Base-by-base conservation (phyloP, 2,329 filamentous ascomycete genomes). In the Sporothrix sp. region DNA sequence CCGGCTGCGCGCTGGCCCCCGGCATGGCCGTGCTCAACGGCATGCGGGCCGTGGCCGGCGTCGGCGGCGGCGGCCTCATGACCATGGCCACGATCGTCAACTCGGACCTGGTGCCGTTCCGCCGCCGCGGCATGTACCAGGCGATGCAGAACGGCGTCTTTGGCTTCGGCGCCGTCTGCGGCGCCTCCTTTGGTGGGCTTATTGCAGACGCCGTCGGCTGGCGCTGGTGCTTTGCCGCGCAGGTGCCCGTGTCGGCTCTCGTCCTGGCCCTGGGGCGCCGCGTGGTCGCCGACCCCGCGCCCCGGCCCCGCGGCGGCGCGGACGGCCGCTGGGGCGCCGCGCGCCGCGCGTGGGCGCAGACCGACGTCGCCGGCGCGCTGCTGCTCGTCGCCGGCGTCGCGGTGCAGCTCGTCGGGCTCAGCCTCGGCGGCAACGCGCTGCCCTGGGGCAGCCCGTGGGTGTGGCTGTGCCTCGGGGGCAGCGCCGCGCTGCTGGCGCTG, bases 41-140 rank as follows among this genome's bases (percentile, higher is more conserved):
- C 4, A 62, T 61, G 13, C 63, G 82, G 80, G 66, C 68, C 11
- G 60, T 75, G 30, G 64, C 67, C 13, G 67, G 68, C 27, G 74
- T 87, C 49, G 84, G 84, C 11, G 84, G 83, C 14, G 83, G 81
- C 2, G 85, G 84, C 10, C 84, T 87, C 78, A 81, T 78, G n/a
- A 79, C 81, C 0, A 77, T 87, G 82, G 82, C 82, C 14, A 77
- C 73, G 39, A 85, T 89, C 47, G 64, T 89, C 43, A 64, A 89
- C 57, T 84, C 78, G 56, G 85, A 90, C 62, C 72, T 87, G 23
- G 76, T 89, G 4, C 76, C 84, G 0, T 67, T 89, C 43, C 72
- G 82, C 16, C 79, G 87, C 45, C 71, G 85, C 51, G 85, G 85
- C 2, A 71, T 82, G 8, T 90, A 82, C 81, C 85, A 89, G 63